A percentile compares a stretch with the other conserved stretches of the same genome.
Evolutionary conservation across 225 moss, liverwort and hornwort species (phyloP).

Genomic region (Antitrichia curtipendula): DNA sequence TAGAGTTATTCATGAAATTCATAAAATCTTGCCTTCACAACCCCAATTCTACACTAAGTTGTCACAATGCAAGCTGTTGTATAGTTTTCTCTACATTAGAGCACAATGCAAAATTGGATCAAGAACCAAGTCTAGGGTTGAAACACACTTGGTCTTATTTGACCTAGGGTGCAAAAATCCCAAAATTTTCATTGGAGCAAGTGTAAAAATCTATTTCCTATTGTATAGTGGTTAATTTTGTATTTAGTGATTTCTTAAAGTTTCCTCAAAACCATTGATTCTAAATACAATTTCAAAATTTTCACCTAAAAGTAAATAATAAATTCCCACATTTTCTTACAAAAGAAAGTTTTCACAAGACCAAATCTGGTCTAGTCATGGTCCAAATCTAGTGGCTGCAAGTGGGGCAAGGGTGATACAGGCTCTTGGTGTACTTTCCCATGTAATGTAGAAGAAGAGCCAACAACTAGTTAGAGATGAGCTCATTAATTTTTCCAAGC

Average conservation of each 20-base stretch:
- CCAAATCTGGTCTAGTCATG: accelerated
- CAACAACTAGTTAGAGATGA: accelerated
- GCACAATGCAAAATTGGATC: not conserved
- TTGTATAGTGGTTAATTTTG: not conserved
- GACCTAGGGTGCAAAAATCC: accelerated
- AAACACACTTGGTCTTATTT: accelerated
- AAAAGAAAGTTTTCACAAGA: accelerated
- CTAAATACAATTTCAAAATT: not conserved
- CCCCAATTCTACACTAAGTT: accelerated
- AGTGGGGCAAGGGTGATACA: accelerated
- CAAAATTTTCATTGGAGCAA: not conserved
- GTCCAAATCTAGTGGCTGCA: accelerated
- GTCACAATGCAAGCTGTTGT: accelerated
- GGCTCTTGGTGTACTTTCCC: accelerated
- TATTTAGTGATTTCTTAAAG: accelerated
- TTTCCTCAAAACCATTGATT: accelerated
- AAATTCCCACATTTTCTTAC: not conserved
- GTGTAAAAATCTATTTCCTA: not conserved
- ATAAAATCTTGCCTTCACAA: not conserved
- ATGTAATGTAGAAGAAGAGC: accelerated
- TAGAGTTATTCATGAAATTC: not conserved
- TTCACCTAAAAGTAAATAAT: not conserved
- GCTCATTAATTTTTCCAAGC: not conserved
- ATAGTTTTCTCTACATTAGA: not conserved
- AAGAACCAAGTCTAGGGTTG: not conserved